phyloP scores from a whole-genome alignment of 1,284 basidiomycete genomes.

The Cutaneotrichosporon spelunceum region DNA sequence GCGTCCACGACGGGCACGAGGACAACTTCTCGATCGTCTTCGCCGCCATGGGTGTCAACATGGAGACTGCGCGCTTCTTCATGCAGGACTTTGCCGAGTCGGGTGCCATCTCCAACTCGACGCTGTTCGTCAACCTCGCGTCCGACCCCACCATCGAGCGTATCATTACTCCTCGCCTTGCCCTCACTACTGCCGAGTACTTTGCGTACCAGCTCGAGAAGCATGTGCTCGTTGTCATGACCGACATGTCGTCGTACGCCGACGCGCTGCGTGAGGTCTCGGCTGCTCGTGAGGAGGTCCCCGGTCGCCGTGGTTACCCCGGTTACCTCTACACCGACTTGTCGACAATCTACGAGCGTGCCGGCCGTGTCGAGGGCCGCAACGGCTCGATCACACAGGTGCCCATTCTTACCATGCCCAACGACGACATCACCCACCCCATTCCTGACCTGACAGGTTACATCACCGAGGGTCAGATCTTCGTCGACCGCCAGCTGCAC shows the following conservation, averaged over 20 bases:
- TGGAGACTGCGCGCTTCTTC: slow-evolving; percentile 99
- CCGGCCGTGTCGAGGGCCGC: slow-evolving; percentile 93
- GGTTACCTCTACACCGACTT: slow-evolving; percentile 82
- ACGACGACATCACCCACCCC: slow-evolving; percentile 99
- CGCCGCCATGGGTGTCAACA: slow-evolving; percentile 99
- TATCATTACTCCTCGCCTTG: slow-evolving; percentile 98
- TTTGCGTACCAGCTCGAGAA: slow-evolving; percentile 99
- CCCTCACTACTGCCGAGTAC: slow-evolving; percentile 97
- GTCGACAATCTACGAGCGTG: slow-evolving; percentile 99
- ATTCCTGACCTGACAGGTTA: slow-evolving; percentile 99
- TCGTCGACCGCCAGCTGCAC: slow-evolving; percentile 73
- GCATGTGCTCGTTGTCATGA: slow-evolving; percentile 97
- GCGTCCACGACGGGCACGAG: slow-evolving; percentile 97
- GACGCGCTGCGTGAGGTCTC: slow-evolving; percentile 60
- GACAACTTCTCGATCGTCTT: slow-evolving; percentile 99
- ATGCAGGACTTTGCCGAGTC: slow-evolving; percentile 99
- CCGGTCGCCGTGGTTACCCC: slow-evolving; percentile 98
- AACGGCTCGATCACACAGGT: slow-evolving; percentile 99
- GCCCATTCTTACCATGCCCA: slow-evolving; percentile 99
- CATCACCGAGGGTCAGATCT: slow-evolving; percentile 98
- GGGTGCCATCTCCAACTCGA: slow-evolving; percentile 94
- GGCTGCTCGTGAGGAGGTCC: slow-evolving; percentile 98
- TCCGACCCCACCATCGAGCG: slow-evolving; percentile 99
- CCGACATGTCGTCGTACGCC: slow-evolving; percentile 71
- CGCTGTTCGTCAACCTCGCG: slow-evolving; percentile 96